Evolutionary conservation across 139 green algal species (phyloP).

Genomic region (Chara braunii): DNA sequence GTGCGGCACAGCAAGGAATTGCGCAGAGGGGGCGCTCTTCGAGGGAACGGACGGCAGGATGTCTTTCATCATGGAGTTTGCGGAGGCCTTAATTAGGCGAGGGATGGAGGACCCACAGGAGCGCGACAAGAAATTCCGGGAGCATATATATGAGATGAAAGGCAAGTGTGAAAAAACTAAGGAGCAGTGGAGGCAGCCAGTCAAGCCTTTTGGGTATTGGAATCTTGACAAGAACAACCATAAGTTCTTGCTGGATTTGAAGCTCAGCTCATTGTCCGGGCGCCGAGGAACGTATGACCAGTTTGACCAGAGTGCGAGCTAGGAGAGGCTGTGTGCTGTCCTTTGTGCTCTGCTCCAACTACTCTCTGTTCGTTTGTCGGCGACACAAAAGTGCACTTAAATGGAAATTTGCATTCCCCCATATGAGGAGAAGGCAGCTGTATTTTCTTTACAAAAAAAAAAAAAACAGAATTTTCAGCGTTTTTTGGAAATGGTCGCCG

Average conservation of each 20-base stretch:
- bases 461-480: no score
- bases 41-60: neutral
- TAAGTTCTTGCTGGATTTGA: slow-evolving; percentile 26
- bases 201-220: slow-evolving; percentile 34
- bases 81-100: slow-evolving; percentile 22
- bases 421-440: no score
- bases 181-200: slow-evolving; percentile 15
- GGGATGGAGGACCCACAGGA: slow-evolving; percentile 32
- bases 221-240: slow-evolving; percentile 38
- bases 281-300: slow-evolving; percentile 22
- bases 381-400: no score
- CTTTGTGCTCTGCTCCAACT: no score
- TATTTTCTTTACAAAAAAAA: no score
- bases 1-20: no score
- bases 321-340: no score
- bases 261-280: slow-evolving; percentile 16
- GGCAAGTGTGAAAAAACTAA: slow-evolving; percentile 8
- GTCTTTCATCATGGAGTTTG: slow-evolving; percentile 34
- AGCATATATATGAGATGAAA: slow-evolving; percentile 11
- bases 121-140: slow-evolving; percentile 10
- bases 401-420: no score
- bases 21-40: no score
- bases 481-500: no score
- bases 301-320: neutral
- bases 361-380: no score